Percentiles rank a stretch among this genome's conserved stretches.
Evolutionary conservation across 2,329 filamentous ascomycete species (phyloP).

Genomic region (Cladobotryum protrusum): DNA sequence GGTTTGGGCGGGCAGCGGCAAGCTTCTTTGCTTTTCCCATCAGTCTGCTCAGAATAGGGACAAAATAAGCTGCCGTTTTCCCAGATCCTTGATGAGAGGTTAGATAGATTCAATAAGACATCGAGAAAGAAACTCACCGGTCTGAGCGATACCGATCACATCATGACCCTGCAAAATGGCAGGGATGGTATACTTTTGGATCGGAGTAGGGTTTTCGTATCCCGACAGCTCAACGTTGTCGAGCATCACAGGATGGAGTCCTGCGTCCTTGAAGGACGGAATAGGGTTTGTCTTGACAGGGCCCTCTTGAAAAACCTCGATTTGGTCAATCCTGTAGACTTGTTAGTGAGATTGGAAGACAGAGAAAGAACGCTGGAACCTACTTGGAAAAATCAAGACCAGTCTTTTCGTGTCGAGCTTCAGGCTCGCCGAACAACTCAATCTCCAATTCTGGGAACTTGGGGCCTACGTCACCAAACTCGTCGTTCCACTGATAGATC

Average conservation of each 20-base stretch:
- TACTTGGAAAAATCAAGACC: conserved; percentile 62
- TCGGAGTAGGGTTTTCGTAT: conserved; percentile 72
- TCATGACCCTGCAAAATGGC: conserved; percentile 72
- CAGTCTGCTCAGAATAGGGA: conserved; percentile 81
- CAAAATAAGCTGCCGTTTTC: conserved; percentile 88
- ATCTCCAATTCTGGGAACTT: conserved; percentile 63
- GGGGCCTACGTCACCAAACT: conserved; percentile 80
- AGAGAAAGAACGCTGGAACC: conserved; percentile 21
- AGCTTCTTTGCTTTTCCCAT: conserved; percentile 96
- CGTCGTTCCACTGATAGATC: conserved; percentile 79
- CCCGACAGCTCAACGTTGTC: conserved; percentile 69
- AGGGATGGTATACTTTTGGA: conserved; percentile 80
- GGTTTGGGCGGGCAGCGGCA: conserved; percentile 68
- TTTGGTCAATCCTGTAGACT: conserved; percentile 43
- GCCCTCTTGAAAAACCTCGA: conserved; percentile 54
- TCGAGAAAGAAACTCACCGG: conserved; percentile 50
- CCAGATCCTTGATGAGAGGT: conserved; percentile 63
- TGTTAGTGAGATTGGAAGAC: conserved; percentile 17
- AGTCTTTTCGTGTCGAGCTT: conserved; percentile 39
- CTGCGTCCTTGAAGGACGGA: conserved; percentile 63
- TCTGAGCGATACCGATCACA: conserved; percentile 85
- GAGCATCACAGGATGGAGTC: conserved; percentile 76
- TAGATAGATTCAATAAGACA: not conserved
- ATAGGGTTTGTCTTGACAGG: conserved; percentile 44
- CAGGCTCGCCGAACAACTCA: conserved; percentile 62